Evolutionary conservation across 2,329 filamentous ascomycete genomes (phyloP), one percentile per base, ranked within the genome.

Genomic region (Aschersonia sp.): DNA sequence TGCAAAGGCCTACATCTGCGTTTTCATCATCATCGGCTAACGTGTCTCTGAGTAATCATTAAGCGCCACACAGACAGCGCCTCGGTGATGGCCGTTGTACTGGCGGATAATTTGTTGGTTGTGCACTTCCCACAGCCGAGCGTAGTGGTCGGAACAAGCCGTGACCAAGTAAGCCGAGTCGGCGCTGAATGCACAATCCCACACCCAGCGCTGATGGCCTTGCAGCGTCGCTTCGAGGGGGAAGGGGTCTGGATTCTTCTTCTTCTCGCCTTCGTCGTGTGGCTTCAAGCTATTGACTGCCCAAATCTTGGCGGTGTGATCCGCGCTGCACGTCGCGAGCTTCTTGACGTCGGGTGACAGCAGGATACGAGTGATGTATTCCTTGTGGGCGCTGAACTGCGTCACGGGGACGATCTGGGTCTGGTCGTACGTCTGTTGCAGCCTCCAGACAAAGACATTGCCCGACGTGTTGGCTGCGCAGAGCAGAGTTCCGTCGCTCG

Each of bases 261-360:
- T 58, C n/a, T 63, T 58, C 22, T 52, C 52, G 45, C 41, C 45
- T 10, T 67, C 63, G 29, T 54, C 47, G n/a, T 56, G 51, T 11
- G 72, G 69, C 44, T 79, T 76, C n/a, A 81, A 73, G 59, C 94
- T 85, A 53, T 69, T 70, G 43, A 95, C 84, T 57, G 88, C 86
- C 92, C 92, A 98, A 56, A 98, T 95, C 64, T 94, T 90, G 51
- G 89, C 88, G 0, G 90, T 80, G 67, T 95, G 89, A 66, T 95
- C 89, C 48, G 89, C 87, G 48, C 84, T 90, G 70, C 89, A 95
- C 29, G 89, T 95, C 1, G 89, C 89, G 11, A 95, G 79, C 62
- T 95, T 89, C 62, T 90, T 90, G 55, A 95, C 89, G 60, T 95
- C 89, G 1, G 89, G 89, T 0, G 87, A 94, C 41, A 95, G 79